Evolutionary conservation across 2,329 filamentous ascomycete genomes (phyloP), one percentile per base, ranked within the genome.

Genomic region (Ophiostoma sp.): DNA sequence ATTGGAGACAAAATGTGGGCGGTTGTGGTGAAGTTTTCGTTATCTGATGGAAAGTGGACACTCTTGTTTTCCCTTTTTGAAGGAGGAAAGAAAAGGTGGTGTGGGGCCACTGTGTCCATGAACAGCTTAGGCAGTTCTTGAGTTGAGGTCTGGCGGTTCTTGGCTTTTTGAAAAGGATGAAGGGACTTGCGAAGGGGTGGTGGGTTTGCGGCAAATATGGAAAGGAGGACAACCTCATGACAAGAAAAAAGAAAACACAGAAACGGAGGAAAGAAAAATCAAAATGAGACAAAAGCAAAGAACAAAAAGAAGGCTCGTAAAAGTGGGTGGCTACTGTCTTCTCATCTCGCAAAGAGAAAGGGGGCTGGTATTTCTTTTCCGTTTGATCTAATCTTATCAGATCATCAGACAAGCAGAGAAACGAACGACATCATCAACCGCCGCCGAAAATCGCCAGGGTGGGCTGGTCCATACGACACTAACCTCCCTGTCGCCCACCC

Each of bases 361-460:
- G 42, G 6, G 17, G 36, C 59, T 25, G 59, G 59, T 3, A 22
- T 36, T 9, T 64, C 11, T 64, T 36, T 66, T 55, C 7, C 50
- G 4, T 66, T 48, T 8, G 7, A 39, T 72, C 45, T 68, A 45
- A 72, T 72, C 59, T 74, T 71, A 75, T 77, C 74, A 75, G 73
- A 77, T 76, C 73, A 77, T 77, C 76, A 75, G 76, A 77, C 76
- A 55, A 76, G 76, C 74, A 72, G 74, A 72, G 63, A 45, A 45
- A 22, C n/a, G 42, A 39, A 25, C 42, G 66, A 55, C 66, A 22
- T 12, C 66, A 2, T 9, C 28, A 31, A 48, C 25, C 15, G 15
- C 57, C 3, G 28, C n/a, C 28, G n/a, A 55, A 55, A 55, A 68
- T 15, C 12, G 39, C 42, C 42, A n/a, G 42, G 64, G 25, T 50